Percentiles rank a stretch among this genome's conserved stretches.
Conservation (phyloP, 495 filamentous ascomycete species). For the Neurospora tetraspora region DNA sequence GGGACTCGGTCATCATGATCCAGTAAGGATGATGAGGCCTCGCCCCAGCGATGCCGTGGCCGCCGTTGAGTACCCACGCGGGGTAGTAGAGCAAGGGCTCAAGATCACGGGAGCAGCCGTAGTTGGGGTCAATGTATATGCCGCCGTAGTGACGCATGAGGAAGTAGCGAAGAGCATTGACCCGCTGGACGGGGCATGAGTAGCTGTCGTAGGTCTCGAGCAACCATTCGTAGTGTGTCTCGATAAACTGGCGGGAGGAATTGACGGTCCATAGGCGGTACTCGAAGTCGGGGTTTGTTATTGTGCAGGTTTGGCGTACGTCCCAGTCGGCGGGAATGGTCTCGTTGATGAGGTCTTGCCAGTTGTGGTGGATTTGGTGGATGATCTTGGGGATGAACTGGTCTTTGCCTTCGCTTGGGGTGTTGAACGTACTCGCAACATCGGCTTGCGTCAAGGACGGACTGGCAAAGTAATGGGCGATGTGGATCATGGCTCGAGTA, state of each 20-base stretch:
- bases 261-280: conserved; percentile 80
- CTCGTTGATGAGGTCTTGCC: conserved; percentile 25
- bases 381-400: conserved; percentile 70
- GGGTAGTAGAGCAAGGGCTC: conserved; percentile 71
- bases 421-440: conserved; percentile 1
- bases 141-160: conserved; percentile 72
- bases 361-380: conserved; percentile 75
- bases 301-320: conserved; percentile 64
- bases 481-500: neutral
- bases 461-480: conserved; percentile 2
- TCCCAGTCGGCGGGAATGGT: conserved; percentile 66
- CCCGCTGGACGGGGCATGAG: conserved; percentile 68
- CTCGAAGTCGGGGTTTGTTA: conserved; percentile 68
- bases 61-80: conserved; percentile 71
- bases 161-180: conserved; percentile 80
- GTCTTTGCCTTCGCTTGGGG: neutral
- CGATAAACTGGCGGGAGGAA: conserved; percentile 65
- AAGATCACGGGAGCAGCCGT: conserved; percentile 73
- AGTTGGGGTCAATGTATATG: conserved; percentile 77
- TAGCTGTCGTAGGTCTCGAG: conserved; percentile 72
- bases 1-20: conserved; percentile 55
- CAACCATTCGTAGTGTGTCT: conserved; percentile 70
- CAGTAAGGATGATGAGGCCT: conserved; percentile 76
- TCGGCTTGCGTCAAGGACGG: conserved; percentile 1
- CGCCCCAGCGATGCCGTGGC: conserved; percentile 71